Conservation (phyloP, 148 eudicot genomes). For the Arbutus unedo region DNA sequence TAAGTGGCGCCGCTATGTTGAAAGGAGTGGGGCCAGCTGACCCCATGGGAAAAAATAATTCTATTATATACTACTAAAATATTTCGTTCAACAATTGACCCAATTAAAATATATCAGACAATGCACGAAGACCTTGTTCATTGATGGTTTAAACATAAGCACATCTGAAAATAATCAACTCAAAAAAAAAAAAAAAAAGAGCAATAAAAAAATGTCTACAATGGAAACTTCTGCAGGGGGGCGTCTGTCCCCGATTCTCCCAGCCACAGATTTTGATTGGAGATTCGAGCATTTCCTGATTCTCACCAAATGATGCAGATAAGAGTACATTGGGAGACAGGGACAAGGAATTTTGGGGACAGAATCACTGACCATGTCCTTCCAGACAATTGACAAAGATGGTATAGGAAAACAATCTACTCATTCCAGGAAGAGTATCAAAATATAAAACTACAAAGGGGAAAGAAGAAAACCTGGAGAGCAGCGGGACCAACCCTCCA, state of each 20-base stretch:
- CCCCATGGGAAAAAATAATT: background rate
- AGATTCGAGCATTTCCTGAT: background rate
- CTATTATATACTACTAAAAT: no score
- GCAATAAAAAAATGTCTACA: background rate
- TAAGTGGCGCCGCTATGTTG: no score
- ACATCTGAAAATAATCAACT: background rate
- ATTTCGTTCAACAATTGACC: background rate
- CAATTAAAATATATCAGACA: background rate
- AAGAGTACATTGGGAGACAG: background rate
- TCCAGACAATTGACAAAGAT: background rate
- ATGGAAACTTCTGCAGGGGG: no score
- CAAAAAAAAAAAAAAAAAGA: background rate
- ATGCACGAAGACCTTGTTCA: background rate
- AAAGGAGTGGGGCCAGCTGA: no score
- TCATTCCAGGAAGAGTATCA: background rate
- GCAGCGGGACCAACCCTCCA: constrained; percentile 98
- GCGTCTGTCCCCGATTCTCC: background rate
- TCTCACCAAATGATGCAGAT: background rate
- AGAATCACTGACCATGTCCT: background rate
- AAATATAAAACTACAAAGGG: background rate
- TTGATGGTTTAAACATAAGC: background rate
- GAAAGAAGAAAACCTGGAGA: constrained; percentile 62
- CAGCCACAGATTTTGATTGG: background rate
- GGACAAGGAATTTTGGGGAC: background rate
- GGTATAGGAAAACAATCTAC: background rate